Base-by-base conservation (phyloP, 345 rosid species). In the Leavenworthia alabamica region DNA sequence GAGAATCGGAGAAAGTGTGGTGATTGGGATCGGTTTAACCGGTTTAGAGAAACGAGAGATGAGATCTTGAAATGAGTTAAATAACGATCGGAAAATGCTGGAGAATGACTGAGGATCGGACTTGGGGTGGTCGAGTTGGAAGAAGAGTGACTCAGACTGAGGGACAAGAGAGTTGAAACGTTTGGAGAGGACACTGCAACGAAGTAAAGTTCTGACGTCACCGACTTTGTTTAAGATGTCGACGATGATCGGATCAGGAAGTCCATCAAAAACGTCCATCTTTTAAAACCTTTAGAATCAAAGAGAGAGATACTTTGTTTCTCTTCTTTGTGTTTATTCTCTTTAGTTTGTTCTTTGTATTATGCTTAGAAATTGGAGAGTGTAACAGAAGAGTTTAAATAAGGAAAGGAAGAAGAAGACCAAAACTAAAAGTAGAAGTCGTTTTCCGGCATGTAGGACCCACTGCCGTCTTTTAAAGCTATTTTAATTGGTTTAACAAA, bases 151-250 rank as follows among this genome's bases (percentile, higher is more conserved):
- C 6, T 71, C 70, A 24, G 75, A 40, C 11, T 64, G 75, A 23
- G 75, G 70, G 1, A 49, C 60, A 24, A 71, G 70, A 0, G 70
- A 71, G 60, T 56, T 63, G 39, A 71, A 71, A n/a, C 75, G 52
- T 3, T 71, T 71, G 1, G 75, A 63, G 39, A 71, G 64, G 3
- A 54, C 16, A 14, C 22, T 28, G n/a, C 75, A 71, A 31, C 70
- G 69, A 29, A 71, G 70, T 33, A 71, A 7, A 3, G 70, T 71
- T 56, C 6, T 71, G 23, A 71, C 75, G 54, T 71, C 75, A 41
- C 47, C 54, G 1, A 71, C 60, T 71, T 71, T 71, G 75, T 71
- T 71, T 26, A 71, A 71, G 46, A 71, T 64, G 12, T 71, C 70
- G 31, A 64, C 26, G 24, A 71, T 3, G 52, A 71, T 49, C 24